Base-by-base conservation (phyloP, 2,329 filamentous ascomycete species). In the Epichloe scottii region DNA sequence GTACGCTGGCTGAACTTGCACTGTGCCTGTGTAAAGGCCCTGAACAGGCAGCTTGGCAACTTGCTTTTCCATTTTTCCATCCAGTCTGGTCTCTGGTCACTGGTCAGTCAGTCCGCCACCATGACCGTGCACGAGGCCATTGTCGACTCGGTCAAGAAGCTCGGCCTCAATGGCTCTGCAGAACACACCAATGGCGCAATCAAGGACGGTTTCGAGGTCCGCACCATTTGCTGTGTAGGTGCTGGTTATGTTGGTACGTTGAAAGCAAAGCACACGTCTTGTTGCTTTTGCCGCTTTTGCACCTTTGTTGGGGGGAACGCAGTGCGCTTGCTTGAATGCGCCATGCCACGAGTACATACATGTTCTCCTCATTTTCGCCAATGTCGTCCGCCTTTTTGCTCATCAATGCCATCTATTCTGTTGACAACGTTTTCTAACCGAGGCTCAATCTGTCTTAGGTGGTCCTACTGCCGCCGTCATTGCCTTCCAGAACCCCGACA, bases 401-500 rank as follows among this genome's bases (percentile, higher is more conserved):
- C 4, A 23, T 4, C 21, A 4, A 23, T 23, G 21, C 21, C 21
- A 23, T 23, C 21, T 30, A 0, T 30, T 30, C 26, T 30, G 26
- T 30, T 0, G 3, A 30, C 3, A 30, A 26, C 19, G 21, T 17
- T 21, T 23, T 38, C 19, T 49, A 15, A 43, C 46, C 33, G 14
- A 7, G 8, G 3, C 34, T 49, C 26, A 19, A 14, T 49, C 21
- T 42, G 15, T 17, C 30, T 7, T 54, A 83, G 85, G 85, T 59
- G 85, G 85, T 39, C 85, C 87, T 46, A 89, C 85, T 38, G 83
- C 83, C 21, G 82, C 87, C 12, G 78, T 90, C 34, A 78, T 89
- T 51, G 87, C 87, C 21, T 77, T 81, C 60, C 78, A 87, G 57
- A 88, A 88, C 63, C 85, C 85, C 2, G 67, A 81, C 50, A 76